A percentile compares a stretch with the other conserved stretches of the same genome.
Evolutionary conservation across 345 rosid genomes (phyloP).

Genomic region (Eucalyptus microcorys): DNA sequence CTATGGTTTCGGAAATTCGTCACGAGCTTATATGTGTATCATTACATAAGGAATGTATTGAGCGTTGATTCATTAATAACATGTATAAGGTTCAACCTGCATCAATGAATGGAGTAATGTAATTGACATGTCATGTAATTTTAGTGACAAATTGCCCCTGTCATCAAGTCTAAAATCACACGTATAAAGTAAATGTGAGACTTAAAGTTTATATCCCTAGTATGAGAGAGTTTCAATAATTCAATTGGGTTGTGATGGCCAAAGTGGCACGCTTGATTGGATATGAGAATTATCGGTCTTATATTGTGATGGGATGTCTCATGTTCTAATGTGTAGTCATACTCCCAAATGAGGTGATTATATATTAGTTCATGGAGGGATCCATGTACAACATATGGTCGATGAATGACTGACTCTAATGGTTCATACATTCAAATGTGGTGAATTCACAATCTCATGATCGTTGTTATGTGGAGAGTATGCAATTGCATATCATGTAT

Average conservation of each 20-base stretch:
- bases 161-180: too few relatives aligned
- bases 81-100: fast-evolving
- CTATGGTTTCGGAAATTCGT: fast-evolving
- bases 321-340: fast-evolving
- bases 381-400: fast-evolving
- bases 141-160: too few relatives aligned
- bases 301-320: too few relatives aligned
- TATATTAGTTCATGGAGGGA: fast-evolving
- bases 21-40: fast-evolving
- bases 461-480: fast-evolving
- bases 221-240: too few relatives aligned
- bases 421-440: fast-evolving
- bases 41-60: too few relatives aligned
- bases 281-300: fast-evolving
- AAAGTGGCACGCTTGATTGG: fast-evolving
- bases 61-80: fast-evolving
- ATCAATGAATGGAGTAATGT: fast-evolving
- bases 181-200: fast-evolving
- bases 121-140: too few relatives aligned
- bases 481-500: fast-evolving
- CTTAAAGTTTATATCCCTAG: fast-evolving
- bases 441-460: too few relatives aligned
- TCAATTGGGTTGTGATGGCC: fast-evolving
- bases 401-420: fast-evolving
- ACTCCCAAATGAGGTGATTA: fast-evolving